phyloP scores from a whole-genome alignment of 208 protist species.

The Borovskyia barvae region DNA sequence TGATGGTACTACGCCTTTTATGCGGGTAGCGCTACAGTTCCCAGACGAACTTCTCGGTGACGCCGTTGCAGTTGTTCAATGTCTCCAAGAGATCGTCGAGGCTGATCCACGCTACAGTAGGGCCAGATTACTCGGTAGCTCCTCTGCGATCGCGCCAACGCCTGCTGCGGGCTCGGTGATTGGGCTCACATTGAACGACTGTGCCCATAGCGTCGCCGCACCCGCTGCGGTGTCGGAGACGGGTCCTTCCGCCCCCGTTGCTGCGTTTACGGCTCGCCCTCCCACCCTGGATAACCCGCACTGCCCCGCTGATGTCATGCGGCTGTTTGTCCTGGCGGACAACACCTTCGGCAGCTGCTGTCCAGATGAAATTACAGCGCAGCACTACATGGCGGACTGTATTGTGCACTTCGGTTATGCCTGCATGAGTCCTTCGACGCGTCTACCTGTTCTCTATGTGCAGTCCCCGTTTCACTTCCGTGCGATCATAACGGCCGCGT shows the following conservation, averaged over 20 bases:
- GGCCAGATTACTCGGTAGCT: too few relatives aligned
- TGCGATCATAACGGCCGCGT: not conserved
- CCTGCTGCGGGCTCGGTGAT: not conserved
- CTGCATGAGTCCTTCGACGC: conserved; percentile 81
- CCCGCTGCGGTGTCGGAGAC: not conserved
- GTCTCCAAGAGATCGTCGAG: conserved; percentile 41
- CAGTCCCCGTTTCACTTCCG: conserved; percentile 49
- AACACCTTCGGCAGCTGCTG: conserved; percentile 92
- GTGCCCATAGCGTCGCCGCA: too few relatives aligned
- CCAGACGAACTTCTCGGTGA: conserved; percentile 84
- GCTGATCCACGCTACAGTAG: conserved; percentile 32
- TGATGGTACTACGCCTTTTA: conserved; percentile 1
- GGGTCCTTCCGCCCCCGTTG: not conserved
- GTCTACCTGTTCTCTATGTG: conserved; percentile 81
- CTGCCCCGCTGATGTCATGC: conserved; percentile 26
- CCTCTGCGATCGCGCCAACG: conserved; percentile 9
- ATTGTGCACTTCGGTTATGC: conserved; percentile 92
- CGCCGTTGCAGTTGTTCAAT: conserved; percentile 50
- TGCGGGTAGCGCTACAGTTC: conserved; percentile 85
- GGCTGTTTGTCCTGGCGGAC: conserved; percentile 85
- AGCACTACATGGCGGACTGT: conserved; percentile 80
- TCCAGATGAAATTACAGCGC: conserved; percentile 88
- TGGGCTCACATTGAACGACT: not conserved
- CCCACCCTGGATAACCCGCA: conserved; percentile 36
- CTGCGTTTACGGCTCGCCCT: conserved; percentile 1